Evolutionary conservation across 352 stramenopile genomes (phyloP), one percentile per base, ranked within the genome.

Genomic region (Phytophthora idaei): DNA sequence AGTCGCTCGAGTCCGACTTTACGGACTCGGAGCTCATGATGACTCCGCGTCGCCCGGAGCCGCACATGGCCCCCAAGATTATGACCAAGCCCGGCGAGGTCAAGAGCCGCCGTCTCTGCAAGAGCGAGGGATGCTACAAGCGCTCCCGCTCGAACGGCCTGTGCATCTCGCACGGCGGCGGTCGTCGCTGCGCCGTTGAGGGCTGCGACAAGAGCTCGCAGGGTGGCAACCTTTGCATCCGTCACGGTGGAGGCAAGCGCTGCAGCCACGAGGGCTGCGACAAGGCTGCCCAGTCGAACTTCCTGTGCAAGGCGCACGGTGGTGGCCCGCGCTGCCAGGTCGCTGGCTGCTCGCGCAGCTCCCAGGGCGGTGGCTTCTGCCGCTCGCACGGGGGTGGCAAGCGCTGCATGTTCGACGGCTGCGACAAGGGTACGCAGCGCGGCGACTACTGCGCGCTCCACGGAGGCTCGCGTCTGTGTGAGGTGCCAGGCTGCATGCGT

Each of bases 311-410:
- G 67, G 77, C 81, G n/a, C 89, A 97, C 65, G 89, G 89, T 36
- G 89, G 89, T 54, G 90, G 86, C 37, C 86, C 80, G 31, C 90
- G 90, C 32, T 97, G 89, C 77, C 76, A 92, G 58, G 73, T 87
- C 28, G 58, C 67, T 11, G 76, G 75, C 37, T 97, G 89, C 74
- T 76, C 73, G 56, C 78, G 81, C 60, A 89, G 83, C 62, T 91
- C 85, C 32, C 84, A 95, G 67, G 87, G 87, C 28, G 85, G 89
- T 28, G 87, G 87, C 12, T 93, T 79, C 67, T 97, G 88, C 74
- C 85, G 88, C 21, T 92, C 85, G 39, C 90, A 97, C 73, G 90
- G 90, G 47, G 88, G 90, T 32, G 90, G 90, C 69, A 94, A 96
- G 81, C 84, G 83, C 63, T 97, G 90, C 76, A 85, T 86, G 64